Evolutionary conservation across 2,329 filamentous ascomycete genomes (phyloP), one percentile per base, ranked within the genome.

Genomic region (Cyphellophora attinorum): DNA sequence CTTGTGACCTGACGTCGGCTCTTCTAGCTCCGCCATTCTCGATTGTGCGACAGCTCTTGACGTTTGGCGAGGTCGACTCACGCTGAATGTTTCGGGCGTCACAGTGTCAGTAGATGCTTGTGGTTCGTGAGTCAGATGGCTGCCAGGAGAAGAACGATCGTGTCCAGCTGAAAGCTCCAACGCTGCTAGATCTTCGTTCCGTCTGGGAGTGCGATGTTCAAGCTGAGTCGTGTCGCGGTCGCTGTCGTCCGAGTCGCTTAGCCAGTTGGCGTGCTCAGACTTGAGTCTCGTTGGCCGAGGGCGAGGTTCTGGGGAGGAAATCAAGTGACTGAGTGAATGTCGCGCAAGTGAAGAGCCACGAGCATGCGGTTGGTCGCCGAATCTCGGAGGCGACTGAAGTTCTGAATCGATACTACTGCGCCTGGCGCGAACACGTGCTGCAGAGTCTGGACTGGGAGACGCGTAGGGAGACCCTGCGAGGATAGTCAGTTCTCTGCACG

Each of bases 391-490:
- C n/a, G 21, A 25, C 8, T 8, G 8, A 8, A 25, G 8, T 8
- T 25, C 21, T 8, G 8, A 8, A n/a, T 25, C 21, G n/a, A 8
- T 25, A 25, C 21, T n/a, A 25, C 21, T 8, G 8, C 21, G 21
- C 8, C 8, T n/a, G 21, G 8, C 21, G 21, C 21, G 21, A 25
- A 25, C 8, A 8, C 21, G 21, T 25, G 21, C 8, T 8, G 21
- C 21, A 33, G 38, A 16, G 33, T 27, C 16, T 18, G 61, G 57
- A 46, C 62, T 80, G 10, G 69, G 64, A 25, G 79, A 71, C 36
- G 82, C 79, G 61, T 94, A 94, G 14, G 88, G 88, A 35, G 86
- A 94, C 37, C n/a, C n/a, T n/a, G n/a, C n/a, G n/a, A n/a, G n/a
- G n/a, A n/a, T n/a, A n/a, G n/a, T n/a, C n/a, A n/a, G n/a, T n/a